Evolutionary conservation across 306 rosid genomes (phyloP).

Genomic region (Prunus campanulata): DNA sequence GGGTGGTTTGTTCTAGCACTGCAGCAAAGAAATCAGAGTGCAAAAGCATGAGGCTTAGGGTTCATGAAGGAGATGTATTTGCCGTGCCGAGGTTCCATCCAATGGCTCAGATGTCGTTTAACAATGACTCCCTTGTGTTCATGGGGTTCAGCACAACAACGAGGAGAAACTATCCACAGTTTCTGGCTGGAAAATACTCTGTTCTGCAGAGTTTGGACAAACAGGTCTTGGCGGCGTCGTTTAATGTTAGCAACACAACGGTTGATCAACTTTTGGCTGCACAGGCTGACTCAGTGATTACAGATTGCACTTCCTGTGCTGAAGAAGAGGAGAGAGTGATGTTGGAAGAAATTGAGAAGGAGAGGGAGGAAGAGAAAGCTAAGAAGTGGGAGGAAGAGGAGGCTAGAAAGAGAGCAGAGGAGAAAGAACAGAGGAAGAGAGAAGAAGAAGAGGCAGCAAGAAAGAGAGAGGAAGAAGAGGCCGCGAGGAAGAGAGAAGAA

Average conservation of each 20-base stretch:
- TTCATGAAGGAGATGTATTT: constrained; percentile 68
- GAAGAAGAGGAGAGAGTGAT: constrained; percentile 69
- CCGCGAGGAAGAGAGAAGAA: neutral
- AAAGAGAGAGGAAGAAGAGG: neutral
- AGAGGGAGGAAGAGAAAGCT: constrained; percentile 28
- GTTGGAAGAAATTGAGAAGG: constrained; percentile 45
- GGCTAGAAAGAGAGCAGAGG: constrained; percentile 13
- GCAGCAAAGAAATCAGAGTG: constrained; percentile 27
- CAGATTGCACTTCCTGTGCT: constrained; percentile 72
- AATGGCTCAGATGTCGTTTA: constrained; percentile 88
- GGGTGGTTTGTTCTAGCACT: constrained; percentile 54
- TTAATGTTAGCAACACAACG: constrained; percentile 47
- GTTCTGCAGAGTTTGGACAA: constrained; percentile 50
- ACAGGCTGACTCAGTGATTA: constrained; percentile 48
- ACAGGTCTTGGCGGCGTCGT: constrained; percentile 54
- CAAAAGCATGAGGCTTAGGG: constrained; percentile 59
- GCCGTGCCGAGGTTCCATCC: constrained; percentile 71
- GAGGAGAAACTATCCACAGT: constrained; percentile 53
- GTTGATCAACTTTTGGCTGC: constrained; percentile 46
- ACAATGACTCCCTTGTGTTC: constrained; percentile 61
- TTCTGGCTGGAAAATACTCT: constrained; percentile 64
- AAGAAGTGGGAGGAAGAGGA: constrained; percentile 13
- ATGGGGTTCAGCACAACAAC: constrained; percentile 74
- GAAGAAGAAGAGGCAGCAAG: neutral
- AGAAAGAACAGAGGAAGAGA: neutral